Evolutionary conservation across 208 protist genomes (phyloP), one percentile per base, ranked within the genome.

Genomic region (Wallacemonas sp.): DNA sequence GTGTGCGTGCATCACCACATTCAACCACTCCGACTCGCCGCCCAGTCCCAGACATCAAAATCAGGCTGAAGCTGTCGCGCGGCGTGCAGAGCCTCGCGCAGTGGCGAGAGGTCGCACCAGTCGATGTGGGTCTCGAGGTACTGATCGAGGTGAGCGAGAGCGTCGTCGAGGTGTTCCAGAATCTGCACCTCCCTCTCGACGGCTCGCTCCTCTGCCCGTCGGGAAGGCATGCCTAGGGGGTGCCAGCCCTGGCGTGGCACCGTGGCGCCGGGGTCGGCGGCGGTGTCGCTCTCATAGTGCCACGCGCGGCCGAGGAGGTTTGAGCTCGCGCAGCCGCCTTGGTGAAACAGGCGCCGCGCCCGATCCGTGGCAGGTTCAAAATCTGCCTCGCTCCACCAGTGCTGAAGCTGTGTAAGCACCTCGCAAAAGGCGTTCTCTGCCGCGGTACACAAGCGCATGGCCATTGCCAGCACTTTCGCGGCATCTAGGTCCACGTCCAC

Each of bases 401-500:
- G 41, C 26, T 24, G 27, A 21, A 17, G 32, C 37, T 0, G 46
- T 4, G 26, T 42, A 36, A 24, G 6, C 22, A 17, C 41, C 8
- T 54, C 32, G 52, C 26, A 29, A 34, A 46, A 19, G 60, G 32
- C 34, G 55, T n/a, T n/a, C n/a, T n/a, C n/a, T n/a, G n/a, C n/a
- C n/a, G n/a, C n/a, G n/a, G n/a, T n/a, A n/a, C n/a, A n/a, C n/a
- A n/a, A n/a, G n/a, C n/a, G n/a, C n/a, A n/a, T n/a, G n/a, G n/a
- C n/a, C n/a, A n/a, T n/a, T n/a, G n/a, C n/a, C n/a, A n/a, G n/a
- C n/a, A n/a, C n/a, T n/a, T n/a, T n/a, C n/a, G n/a, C n/a, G n/a
- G n/a, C n/a, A n/a, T n/a, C 36, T 21, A 57, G 48, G 5, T 52
- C 71, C 52, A 72, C 72, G 60, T 68, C 65, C 38, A 63, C 71